Evolutionary conservation across 495 filamentous ascomycete genomes (phyloP).

Genomic region (Jackrogersella minutella): DNA sequence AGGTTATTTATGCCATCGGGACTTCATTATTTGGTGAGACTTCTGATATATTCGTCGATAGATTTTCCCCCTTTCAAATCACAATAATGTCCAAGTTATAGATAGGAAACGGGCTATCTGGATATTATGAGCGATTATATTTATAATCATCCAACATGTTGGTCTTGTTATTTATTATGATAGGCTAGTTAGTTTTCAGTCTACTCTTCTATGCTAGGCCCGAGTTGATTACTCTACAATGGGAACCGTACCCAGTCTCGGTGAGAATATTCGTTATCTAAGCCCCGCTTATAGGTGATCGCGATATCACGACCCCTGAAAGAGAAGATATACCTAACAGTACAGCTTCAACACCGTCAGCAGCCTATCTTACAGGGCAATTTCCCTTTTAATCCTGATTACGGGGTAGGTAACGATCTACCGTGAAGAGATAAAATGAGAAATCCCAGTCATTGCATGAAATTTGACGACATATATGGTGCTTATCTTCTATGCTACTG

Average conservation of each 20-base stretch:
- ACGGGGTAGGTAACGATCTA: not conserved
- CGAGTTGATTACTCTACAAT: no score
- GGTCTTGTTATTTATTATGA: no score
- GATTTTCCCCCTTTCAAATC: no score
- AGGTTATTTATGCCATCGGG: no score
- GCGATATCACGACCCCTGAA: slow-evolving; percentile 8
- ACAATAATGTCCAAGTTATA: no score
- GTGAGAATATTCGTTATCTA: slow-evolving; percentile 13
- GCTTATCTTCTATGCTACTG: not conserved
- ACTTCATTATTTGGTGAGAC: no score
- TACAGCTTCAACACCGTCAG: not conserved
- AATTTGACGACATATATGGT: not conserved
- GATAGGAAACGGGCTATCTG: no score
- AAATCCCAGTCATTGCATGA: not conserved
- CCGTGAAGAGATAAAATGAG: not conserved
- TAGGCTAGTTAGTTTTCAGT: not conserved
- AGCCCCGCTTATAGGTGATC: slow-evolving; percentile 21
- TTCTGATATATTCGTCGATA: no score
- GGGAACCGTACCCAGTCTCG: not conserved
- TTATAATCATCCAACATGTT: no score
- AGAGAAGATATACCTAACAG: not conserved
- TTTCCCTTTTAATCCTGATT: not conserved
- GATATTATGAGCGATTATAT: no score
- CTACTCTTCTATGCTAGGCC: no score
- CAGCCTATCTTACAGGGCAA: not conserved